Base-by-base conservation (phyloP, 2,329 filamentous ascomycete species). In the Chrysosporium queenslandicum region DNA sequence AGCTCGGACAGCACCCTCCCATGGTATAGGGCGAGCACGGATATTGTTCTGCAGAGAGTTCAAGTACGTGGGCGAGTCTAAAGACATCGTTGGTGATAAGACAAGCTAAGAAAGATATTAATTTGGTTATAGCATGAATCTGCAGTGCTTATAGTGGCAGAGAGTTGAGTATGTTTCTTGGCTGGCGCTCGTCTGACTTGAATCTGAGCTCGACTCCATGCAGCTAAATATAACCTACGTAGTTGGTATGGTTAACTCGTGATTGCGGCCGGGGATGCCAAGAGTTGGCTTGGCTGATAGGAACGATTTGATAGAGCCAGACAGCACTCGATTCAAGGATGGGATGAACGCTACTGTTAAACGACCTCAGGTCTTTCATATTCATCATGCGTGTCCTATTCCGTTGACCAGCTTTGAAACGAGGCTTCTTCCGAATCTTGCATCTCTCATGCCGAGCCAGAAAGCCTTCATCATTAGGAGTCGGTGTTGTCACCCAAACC, bases 31-130 rank as follows among this genome's bases (percentile, higher is more conserved):
- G 61, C 92, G 82, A 66, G 87, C 86, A 66, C 92, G 87, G 69
- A 97, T 95, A 77, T 97, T 97, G 80, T 87, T 94, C 76, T 95
- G 90, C 61, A 96, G 79, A 61, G 88, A 91, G 66, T 82, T 78
- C 59, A 87, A 80, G 71, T 96, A 96, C 55, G 87, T 86, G 55
- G 90, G 90, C 61, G 88, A 86, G 68, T 96, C 89, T 70, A 94
- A 81, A 68, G 89, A 91, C 90, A 96, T 96, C 36, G 58, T 67
- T 58, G 57, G 54, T 58, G 58, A 47, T 14, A 20, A 23, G 16
- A 8, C n/a, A 32, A 32, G 7, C 6, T 37, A 18, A 18, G 9
- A 48, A 27, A 16, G 14, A 14, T n/a, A n/a, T n/a, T n/a, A n/a
- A n/a, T n/a, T n/a, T 9, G 7, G 11, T 2, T 21, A 27, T 16